Evolutionary conservation across 192 early-diverging fungal species (phyloP).

Genomic region (Coemansia sp.): DNA sequence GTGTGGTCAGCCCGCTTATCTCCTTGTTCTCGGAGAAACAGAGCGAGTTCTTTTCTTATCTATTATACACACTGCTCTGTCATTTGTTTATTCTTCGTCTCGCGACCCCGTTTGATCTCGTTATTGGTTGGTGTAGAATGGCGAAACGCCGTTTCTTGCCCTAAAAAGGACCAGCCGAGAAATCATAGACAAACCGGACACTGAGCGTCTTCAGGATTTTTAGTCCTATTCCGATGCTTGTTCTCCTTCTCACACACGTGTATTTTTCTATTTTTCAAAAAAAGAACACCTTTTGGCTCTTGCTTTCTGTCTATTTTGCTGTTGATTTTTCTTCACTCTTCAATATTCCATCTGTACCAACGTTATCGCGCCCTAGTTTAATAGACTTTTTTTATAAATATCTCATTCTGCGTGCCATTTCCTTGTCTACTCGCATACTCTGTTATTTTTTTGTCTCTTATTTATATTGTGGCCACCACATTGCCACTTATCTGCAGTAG

Average conservation of each 20-base stretch:
- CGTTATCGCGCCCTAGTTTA: not conserved
- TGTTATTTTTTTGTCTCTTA: not conserved
- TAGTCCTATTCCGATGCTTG: not conserved
- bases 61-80: conserved; percentile 1
- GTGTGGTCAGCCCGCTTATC: not conserved
- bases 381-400: not conserved
- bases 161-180: not conserved
- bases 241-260: too few relatives aligned
- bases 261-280: too few relatives aligned
- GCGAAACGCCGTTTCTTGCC: not conserved
- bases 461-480: not conserved
- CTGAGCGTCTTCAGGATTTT: not conserved
- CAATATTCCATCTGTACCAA: not conserved
- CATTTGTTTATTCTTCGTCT: conserved; percentile 1
- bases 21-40: not conserved
- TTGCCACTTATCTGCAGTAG: not conserved
- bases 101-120: not conserved
- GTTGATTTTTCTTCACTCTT: not conserved
- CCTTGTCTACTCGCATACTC: not conserved
- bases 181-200: not conserved
- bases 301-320: not conserved
- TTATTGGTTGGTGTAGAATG: not conserved
- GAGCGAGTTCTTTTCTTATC: not conserved
- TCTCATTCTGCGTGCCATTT: not conserved
- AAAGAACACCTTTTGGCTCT: not conserved